Percentiles rank a stretch among this genome's conserved stretches.
These are phyloP conservation scores for Gossypium trilobum DNA, from an alignment of 441 rosid species.

Conservation along the genomic window DNA sequence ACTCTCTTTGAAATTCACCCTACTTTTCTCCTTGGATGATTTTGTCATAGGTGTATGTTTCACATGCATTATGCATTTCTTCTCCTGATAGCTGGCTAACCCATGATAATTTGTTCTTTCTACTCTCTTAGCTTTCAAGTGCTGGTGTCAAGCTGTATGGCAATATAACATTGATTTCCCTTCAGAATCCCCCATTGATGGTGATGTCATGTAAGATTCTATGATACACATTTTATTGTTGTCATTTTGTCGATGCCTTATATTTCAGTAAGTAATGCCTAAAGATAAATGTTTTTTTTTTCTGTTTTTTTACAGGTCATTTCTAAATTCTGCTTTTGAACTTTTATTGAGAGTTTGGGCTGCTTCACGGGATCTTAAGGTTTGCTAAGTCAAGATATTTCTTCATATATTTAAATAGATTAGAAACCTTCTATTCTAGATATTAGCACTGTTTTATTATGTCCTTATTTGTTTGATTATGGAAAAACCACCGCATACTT, in stretches of 20 bases:
- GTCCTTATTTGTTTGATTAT: constrained; percentile 1
- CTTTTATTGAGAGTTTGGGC: constrained; percentile 91
- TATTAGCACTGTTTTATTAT: neutral
- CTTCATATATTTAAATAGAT: neutral
- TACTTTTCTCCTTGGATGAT: neutral
- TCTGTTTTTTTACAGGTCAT: constrained; percentile 58
- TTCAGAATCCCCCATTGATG: constrained; percentile 56
- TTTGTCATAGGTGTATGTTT: neutral
- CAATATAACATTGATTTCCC: constrained; percentile 58
- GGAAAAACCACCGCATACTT: neutral
- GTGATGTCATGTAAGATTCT: constrained; percentile 78
- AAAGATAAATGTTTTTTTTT: constrained; percentile 19
- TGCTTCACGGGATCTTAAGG: constrained; percentile 85
- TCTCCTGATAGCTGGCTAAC: constrained; percentile 2
- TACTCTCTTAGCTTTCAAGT: constrained; percentile 64
- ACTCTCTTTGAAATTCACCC: neutral
- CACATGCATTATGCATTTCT: constrained; percentile 1
- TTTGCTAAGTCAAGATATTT: constrained; percentile 20
- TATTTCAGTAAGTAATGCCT: constrained; percentile 3
- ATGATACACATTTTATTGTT: constrained; percentile 31
- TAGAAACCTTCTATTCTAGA: neutral
- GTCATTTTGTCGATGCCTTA: constrained; percentile 16
- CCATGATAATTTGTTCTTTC: constrained; percentile 11
- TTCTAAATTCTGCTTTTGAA: constrained; percentile 88
- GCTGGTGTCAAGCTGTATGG: constrained; percentile 95